These are phyloP conservation scores for Scutellospora calospora DNA, from an alignment of 371 early-diverging fungal species.

Conservation along the genomic window DNA sequence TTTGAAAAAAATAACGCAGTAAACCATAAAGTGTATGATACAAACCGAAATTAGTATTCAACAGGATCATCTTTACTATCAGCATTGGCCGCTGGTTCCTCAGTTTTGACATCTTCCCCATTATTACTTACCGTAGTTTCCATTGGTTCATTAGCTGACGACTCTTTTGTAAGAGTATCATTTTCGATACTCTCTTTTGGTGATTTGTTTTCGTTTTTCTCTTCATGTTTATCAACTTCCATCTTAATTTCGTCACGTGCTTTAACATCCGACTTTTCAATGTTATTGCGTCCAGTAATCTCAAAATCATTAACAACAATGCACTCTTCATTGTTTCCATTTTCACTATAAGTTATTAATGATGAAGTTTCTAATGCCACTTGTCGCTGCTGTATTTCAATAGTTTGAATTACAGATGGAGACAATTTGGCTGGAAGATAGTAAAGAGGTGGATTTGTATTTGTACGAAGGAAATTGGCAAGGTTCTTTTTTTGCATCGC, in stretches of 20 bases:
- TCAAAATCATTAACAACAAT: not conserved
- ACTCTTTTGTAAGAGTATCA: not conserved
- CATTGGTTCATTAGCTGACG: not conserved
- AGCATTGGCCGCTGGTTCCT: not conserved
- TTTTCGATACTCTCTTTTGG: not conserved
- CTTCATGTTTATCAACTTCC: not conserved
- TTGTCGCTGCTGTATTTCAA: constrained; percentile 41
- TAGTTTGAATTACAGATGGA: constrained; percentile 45
- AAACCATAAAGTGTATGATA: constrained; percentile 19
- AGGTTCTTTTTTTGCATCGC: constrained; percentile 46
- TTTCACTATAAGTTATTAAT: constrained; percentile 1
- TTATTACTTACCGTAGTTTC: not conserved
- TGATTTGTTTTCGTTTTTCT: not conserved
- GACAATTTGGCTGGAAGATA: constrained; percentile 61
- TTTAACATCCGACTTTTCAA: not conserved
- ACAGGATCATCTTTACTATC: constrained; percentile 31
- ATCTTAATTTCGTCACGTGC: not conserved
- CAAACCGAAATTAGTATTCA: constrained; percentile 17
- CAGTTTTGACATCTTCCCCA: not conserved
- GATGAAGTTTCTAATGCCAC: constrained; percentile 35
- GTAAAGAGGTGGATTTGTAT: constrained; percentile 56
- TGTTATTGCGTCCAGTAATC: not conserved
- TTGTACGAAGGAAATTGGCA: constrained; percentile 57
- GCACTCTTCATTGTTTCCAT: not conserved
- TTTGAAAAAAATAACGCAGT: not conserved